Conservation (phyloP, 352 stramenopile species). For the Pythium volutum region DNA sequence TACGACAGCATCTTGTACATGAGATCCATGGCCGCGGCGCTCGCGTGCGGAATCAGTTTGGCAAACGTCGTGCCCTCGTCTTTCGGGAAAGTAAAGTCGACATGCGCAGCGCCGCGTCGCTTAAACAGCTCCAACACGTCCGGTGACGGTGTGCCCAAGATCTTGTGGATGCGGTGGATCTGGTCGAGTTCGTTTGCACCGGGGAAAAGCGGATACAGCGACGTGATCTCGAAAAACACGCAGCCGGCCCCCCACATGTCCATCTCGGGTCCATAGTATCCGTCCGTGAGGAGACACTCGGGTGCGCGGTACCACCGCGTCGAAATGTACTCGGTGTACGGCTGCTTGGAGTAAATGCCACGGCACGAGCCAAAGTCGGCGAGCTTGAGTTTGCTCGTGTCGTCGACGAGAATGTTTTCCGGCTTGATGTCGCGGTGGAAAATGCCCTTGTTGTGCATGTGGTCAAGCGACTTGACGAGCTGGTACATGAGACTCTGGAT, state of each 20-base stretch:
- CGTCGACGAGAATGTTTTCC: conserved; percentile 94
- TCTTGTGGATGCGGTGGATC: conserved; percentile 94
- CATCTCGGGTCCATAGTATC: conserved; percentile 96
- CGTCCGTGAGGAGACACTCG: conserved; percentile 94
- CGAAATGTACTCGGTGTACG: conserved; percentile 97
- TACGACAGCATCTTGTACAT: conserved; percentile 89
- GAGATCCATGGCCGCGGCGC: conserved; percentile 84
- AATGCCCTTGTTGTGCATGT: conserved; percentile 97
- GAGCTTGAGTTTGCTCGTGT: conserved; percentile 85
- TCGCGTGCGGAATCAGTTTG: conserved; percentile 89
- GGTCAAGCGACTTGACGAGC: conserved; percentile 92
- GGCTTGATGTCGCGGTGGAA: conserved; percentile 97
- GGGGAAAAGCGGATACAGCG: conserved; percentile 93
- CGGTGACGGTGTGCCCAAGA: conserved; percentile 87
- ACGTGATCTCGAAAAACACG: conserved; percentile 96
- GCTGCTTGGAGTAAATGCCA: conserved; percentile 94
- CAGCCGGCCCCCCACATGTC: conserved; percentile 95
- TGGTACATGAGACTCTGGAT: conserved; percentile 90
- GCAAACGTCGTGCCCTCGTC: conserved; percentile 81
- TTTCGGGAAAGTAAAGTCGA: conserved; percentile 91
- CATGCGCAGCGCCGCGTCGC: conserved; percentile 86
- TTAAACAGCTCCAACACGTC: conserved; percentile 91
- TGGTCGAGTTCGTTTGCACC: conserved; percentile 94
- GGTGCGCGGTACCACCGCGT: conserved; percentile 95
- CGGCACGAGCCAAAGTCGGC: conserved; percentile 95